Base-by-base conservation (phyloP, 164 flowering plant genomes). In the Brasenia schreberi region DNA sequence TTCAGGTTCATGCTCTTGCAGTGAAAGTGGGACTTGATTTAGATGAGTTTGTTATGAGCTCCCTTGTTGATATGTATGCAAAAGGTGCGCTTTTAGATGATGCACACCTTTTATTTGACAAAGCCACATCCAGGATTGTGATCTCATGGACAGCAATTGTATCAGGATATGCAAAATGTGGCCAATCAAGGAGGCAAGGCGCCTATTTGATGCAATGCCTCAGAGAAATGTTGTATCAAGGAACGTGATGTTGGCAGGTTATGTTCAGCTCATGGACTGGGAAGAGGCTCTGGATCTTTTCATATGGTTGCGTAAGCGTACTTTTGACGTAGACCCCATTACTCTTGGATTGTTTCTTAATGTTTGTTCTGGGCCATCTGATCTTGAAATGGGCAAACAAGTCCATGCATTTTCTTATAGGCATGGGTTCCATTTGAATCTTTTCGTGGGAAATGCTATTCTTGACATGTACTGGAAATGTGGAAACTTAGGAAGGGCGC, bases 381-480 rank as follows among this genome's bases (percentile, higher is more conserved):
- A 81, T 74, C 66, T 82, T 65, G 74, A 73, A 67, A 39, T 82
- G 42, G 92, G 92, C 67, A 83, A 83, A 73, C 81, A 83, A 60
- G 80, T 77, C 63, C 87, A 87, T 76, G 89, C 82, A 1, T 87
- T 67, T 73, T 65, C 74, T 42, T 83, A 83, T 60, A 77, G 92
- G 49, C 80, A 78, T 58, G 82, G 75, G 45, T 73, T 80, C 59
- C 63, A 9, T 70, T 68, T 73, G 23, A 67, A 77, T 69, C 61
- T 67, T 5, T 62, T 69, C 23, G 74, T 82, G 16, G 72, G 80
- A 62, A 87, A 87, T 77, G 77, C 83, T 0, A 75, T 87, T n/a
- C 78, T 85, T 58, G 77, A 84, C 73, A 81, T 85, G 89, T 85
- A 85, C 70, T 83, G 87, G 45, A 87, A 84, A 72, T 85, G 87